phyloP scores from a whole-genome alignment of 192 early-diverging fungal species.

The Rhizophagus sp. region DNA sequence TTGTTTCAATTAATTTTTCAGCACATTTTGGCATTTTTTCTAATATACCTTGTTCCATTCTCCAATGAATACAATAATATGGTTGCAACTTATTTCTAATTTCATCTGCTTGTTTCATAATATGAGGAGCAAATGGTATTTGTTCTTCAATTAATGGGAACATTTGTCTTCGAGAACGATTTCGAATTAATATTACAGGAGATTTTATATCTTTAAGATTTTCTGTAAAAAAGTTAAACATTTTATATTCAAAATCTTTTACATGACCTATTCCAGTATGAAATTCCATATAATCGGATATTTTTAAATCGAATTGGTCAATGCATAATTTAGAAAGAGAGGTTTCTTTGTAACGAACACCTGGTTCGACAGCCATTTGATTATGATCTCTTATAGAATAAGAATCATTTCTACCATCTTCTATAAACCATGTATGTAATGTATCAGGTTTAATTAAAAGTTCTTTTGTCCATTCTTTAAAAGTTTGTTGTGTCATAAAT shows the following conservation, averaged over 20 bases:
- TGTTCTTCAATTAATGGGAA: background rate
- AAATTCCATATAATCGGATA: constrained; percentile 4
- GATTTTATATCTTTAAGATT: background rate
- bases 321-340: background rate
- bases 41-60: background rate
- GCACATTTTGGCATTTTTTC: constrained; percentile 10
- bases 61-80: constrained; percentile 18
- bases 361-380: background rate
- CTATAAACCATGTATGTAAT: background rate
- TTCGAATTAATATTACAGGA: constrained; percentile 1
- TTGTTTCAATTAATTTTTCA: background rate
- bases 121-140: background rate
- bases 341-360: background rate
- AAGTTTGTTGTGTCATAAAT: constrained; percentile 8
- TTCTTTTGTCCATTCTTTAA: constrained; percentile 6
- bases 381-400: background rate
- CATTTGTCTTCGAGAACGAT: background rate
- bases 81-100: background rate
- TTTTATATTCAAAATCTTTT: background rate
- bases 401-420: background rate
- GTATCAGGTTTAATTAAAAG: background rate
- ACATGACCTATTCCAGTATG: background rate
- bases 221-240: background rate
- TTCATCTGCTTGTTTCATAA: background rate
- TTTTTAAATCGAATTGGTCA: constrained; percentile 5